Conservation (phyloP, 2,329 filamentous ascomycete species). For the Dothidotthia symphoricarpi region DNA sequence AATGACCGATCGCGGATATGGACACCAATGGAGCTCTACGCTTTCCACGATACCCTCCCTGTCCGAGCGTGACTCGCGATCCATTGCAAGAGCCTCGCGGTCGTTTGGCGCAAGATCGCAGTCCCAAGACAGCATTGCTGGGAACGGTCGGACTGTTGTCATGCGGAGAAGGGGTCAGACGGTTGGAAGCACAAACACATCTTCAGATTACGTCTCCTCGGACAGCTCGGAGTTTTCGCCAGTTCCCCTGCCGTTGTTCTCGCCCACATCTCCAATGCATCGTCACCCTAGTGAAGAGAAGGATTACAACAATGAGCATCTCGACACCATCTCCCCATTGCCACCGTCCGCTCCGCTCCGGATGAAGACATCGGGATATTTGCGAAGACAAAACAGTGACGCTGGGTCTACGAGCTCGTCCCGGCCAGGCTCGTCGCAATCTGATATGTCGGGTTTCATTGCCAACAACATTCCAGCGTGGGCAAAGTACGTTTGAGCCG, state of each 20-base stretch:
- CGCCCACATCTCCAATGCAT: conserved; percentile 21
- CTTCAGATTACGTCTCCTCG: conserved; percentile 34
- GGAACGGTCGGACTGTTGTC: conserved; percentile 20
- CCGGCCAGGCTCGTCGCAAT: conserved; percentile 38
- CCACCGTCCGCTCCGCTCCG: conserved; percentile 39
- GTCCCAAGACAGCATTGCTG: conserved; percentile 31
- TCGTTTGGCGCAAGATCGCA: conserved; percentile 34
- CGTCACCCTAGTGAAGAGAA: conserved; percentile 26
- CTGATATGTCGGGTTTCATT: conserved; percentile 36
- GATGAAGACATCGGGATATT: conserved; percentile 40
- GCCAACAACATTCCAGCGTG: conserved; percentile 40
- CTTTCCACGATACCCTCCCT: conserved; percentile 41
- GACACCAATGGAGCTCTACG: conserved; percentile 43
- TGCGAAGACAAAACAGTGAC: conserved; percentile 36
- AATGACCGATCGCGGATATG: conserved; percentile 40
- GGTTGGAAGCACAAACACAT: conserved; percentile 34
- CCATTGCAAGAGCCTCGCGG: conserved; percentile 31
- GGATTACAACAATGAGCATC: conserved; percentile 37
- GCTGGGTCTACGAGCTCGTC: conserved; percentile 33
- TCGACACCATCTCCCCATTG: conserved; percentile 43
- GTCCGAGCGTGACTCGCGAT: conserved; percentile 39
- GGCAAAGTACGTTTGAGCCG: conserved; percentile 31
- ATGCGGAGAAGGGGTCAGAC: conserved; percentile 34
- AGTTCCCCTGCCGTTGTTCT: conserved; percentile 40
- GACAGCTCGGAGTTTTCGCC: conserved; percentile 34